Percentiles rank a stretch among this genome's conserved stretches.
These are phyloP conservation scores for Umbelopsis sp. DNA, from an alignment of 371 early-diverging fungal genomes.

Conservation along the genomic window DNA sequence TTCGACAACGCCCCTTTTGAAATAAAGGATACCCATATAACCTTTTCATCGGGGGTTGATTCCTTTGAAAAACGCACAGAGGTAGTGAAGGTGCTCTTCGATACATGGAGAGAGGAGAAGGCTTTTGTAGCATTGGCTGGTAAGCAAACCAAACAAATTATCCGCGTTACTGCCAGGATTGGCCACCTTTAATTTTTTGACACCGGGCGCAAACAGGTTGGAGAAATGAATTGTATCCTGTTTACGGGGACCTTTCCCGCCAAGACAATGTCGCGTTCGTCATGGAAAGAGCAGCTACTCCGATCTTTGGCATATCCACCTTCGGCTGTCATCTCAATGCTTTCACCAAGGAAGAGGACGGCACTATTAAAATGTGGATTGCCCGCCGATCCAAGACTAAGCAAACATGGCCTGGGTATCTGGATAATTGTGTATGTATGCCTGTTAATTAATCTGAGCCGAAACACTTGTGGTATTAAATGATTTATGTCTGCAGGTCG, in stretches of 20 bases:
- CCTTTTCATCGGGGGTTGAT: slow-evolving; percentile 34
- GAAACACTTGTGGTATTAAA: background rate
- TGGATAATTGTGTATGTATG: slow-evolving; percentile 80
- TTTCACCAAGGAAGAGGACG: slow-evolving; percentile 47
- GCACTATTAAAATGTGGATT: slow-evolving; percentile 80
- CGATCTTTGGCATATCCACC: slow-evolving; percentile 77
- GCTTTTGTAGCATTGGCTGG: slow-evolving; percentile 35
- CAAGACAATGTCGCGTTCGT: slow-evolving; percentile 59
- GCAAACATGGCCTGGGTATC: slow-evolving; percentile 83
- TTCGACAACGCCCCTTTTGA: slow-evolving; percentile 31
- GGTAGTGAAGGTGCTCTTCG: slow-evolving; percentile 40
- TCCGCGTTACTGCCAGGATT: background rate
- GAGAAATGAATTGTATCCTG: slow-evolving; percentile 78
- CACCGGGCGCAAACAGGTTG: slow-evolving; percentile 30
- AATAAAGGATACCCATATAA: slow-evolving; percentile 29
- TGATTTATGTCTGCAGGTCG: slow-evolving; percentile 43
- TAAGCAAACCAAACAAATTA: background rate
- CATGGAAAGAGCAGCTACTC: slow-evolving; percentile 83
- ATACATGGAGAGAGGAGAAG: slow-evolving; percentile 43
- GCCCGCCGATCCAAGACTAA: slow-evolving; percentile 79
- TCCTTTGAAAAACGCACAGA: slow-evolving; percentile 40
- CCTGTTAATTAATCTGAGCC: background rate
- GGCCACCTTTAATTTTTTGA: background rate
- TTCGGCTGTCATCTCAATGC: slow-evolving; percentile 88
- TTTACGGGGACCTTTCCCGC: slow-evolving; percentile 57